Percentiles rank a stretch among this genome's conserved stretches.
Evolutionary conservation across 176 grass and related monocot species (phyloP).

Genomic region (Oryza longistaminata): DNA sequence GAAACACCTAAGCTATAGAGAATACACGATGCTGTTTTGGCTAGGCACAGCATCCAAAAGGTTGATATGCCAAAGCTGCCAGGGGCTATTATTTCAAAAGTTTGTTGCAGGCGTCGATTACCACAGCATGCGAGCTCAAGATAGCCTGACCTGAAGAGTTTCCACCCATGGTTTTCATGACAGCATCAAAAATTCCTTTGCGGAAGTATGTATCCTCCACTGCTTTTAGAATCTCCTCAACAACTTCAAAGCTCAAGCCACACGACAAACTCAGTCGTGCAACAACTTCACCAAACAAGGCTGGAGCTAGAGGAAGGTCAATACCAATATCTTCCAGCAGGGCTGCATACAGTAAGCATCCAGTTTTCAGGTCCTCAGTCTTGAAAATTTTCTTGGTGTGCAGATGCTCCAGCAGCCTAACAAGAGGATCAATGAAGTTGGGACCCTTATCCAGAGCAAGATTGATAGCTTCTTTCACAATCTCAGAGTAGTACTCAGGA

Average conservation of each 20-base stretch:
- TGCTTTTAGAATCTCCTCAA: constrained; percentile 75
- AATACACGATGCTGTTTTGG: constrained; percentile 38
- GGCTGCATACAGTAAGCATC: constrained; percentile 73
- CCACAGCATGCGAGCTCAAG: constrained; percentile 53
- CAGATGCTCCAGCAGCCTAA: constrained; percentile 70
- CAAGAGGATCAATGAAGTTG: constrained; percentile 62
- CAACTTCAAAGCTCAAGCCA: constrained; percentile 61
- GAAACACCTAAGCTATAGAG: constrained; percentile 50
- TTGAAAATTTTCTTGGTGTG: constrained; percentile 67
- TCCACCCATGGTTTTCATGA: constrained; percentile 51
- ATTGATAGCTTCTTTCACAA: constrained; percentile 95
- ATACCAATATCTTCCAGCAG: constrained; percentile 88
- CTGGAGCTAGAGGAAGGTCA: constrained; percentile 87
- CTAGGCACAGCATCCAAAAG: constrained; percentile 39
- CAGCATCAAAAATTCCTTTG: constrained; percentile 44
- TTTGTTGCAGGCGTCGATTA: constrained; percentile 54
- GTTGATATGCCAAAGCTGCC: constrained; percentile 30
- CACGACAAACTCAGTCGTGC: constrained; percentile 55
- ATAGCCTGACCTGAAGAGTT: constrained; percentile 64
- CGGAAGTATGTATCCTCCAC: constrained; percentile 64
- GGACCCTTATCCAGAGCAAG: constrained; percentile 77
- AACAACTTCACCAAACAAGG: constrained; percentile 76
- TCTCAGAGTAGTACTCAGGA: constrained; percentile 68
- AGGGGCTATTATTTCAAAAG: constrained; percentile 37
- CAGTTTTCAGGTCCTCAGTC: constrained; percentile 58